Evolutionary conservation across 768 basidiomycete genomes (phyloP).

Genomic region (Galerina sulciceps): DNA sequence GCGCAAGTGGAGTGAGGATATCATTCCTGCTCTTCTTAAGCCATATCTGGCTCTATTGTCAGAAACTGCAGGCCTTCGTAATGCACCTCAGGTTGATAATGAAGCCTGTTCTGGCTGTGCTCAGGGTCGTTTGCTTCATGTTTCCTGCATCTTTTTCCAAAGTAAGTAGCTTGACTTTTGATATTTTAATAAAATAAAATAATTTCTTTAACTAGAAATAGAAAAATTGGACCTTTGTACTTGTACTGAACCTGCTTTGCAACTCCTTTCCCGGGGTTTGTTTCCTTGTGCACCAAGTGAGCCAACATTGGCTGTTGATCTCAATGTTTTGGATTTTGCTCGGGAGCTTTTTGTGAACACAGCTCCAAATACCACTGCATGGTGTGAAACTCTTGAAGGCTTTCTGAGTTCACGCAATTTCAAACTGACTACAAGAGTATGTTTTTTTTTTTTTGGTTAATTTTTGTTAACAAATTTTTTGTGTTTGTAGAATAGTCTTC

Average conservation of each 20-base stretch:
- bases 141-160: conserved; percentile 14
- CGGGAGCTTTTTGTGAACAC: background rate
- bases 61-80: too few relatives aligned
- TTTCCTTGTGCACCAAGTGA: background rate
- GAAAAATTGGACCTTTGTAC: conserved; percentile 7
- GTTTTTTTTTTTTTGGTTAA: background rate
- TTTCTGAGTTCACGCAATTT: background rate
- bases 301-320: background rate
- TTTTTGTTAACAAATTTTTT: background rate
- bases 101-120: background rate
- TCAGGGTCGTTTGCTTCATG: background rate
- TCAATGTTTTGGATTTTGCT: background rate
- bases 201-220: background rate
- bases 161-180: background rate
- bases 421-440: background rate
- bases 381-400: background rate
- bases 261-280: background rate
- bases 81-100: background rate
- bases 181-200: background rate
- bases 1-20: conserved; percentile 11
- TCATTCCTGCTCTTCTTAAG: conserved; percentile 12
- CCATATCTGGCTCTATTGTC: conserved; percentile 5
- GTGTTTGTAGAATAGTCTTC: background rate
- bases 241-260: background rate
- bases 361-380: background rate